Conservation (phyloP, 768 basidiomycete genomes). For the Pisolithus orientalis region DNA sequence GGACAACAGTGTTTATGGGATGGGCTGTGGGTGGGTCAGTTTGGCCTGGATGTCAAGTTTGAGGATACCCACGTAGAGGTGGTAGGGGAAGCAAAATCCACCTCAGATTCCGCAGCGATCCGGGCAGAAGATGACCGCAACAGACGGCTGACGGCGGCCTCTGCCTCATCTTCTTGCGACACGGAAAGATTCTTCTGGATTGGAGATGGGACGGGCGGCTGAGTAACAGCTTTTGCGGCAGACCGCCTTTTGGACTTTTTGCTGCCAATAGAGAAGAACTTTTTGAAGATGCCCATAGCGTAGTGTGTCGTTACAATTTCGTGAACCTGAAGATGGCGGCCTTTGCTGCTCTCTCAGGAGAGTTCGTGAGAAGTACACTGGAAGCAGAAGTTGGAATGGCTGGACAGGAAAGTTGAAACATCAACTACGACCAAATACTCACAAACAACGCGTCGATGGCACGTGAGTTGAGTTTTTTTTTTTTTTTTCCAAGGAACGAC, state of each 20-base stretch:
- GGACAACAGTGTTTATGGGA: constrained; percentile 55
- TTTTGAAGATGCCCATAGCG: constrained; percentile 64
- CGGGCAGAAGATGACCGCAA: constrained; percentile 70
- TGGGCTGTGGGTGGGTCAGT: constrained; percentile 40
- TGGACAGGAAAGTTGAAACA: constrained; percentile 1
- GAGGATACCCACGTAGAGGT: constrained; percentile 58
- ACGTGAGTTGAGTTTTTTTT: constrained; percentile 11
- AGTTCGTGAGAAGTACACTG: constrained; percentile 10
- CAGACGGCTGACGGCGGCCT: constrained; percentile 41
- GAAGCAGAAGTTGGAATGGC: neutral
- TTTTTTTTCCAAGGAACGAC: neutral
- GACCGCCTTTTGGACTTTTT: constrained; percentile 50
- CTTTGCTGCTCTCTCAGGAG: constrained; percentile 13
- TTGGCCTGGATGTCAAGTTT: neutral
- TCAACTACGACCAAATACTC: constrained; percentile 40
- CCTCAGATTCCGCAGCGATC: constrained; percentile 49
- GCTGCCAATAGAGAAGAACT: constrained; percentile 61
- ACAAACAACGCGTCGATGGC: constrained; percentile 26
- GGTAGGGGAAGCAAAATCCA: constrained; percentile 52
- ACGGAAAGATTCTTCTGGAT: constrained; percentile 9
- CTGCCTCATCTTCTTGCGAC: constrained; percentile 36
- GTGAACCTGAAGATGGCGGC: constrained; percentile 16
- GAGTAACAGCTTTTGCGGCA: constrained; percentile 20
- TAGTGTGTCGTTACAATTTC: constrained; percentile 19
- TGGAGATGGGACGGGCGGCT: constrained; percentile 19